Evolutionary conservation across 257 asterid genomes (phyloP).

Genomic region (Capsicum rhomboideum): DNA sequence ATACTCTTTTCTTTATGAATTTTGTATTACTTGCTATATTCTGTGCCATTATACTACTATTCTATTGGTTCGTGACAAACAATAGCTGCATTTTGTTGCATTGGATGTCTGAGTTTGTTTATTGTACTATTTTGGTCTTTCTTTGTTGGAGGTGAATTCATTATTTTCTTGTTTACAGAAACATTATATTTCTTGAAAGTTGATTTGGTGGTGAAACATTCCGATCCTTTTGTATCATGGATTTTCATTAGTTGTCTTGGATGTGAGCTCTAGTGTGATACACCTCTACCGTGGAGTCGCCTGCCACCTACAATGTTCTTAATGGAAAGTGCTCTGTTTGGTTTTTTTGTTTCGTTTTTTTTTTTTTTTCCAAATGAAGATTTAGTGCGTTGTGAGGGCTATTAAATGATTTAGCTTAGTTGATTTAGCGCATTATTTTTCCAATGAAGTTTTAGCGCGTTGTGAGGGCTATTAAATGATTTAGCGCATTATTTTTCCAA

Average conservation of each 20-base stretch:
- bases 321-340: too few relatives aligned
- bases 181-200: not conserved
- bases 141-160: not conserved
- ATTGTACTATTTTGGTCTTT: not conserved
- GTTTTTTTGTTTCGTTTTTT: too few relatives aligned
- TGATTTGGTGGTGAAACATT: not conserved
- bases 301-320: too few relatives aligned
- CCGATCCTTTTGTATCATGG: not conserved
- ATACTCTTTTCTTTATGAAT: not conserved
- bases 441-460: too few relatives aligned
- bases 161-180: not conserved
- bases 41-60: conserved; percentile 1
- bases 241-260: not conserved
- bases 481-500: too few relatives aligned
- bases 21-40: not conserved
- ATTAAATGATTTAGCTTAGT: too few relatives aligned
- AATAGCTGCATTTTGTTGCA: not conserved
- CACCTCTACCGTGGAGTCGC: too few relatives aligned
- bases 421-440: too few relatives aligned
- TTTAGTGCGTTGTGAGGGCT: too few relatives aligned
- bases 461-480: too few relatives aligned
- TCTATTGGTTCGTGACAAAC: not conserved
- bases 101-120: not conserved
- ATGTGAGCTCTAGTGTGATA: not conserved
- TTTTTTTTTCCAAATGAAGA: too few relatives aligned